Percentiles rank a stretch among this genome's conserved stretches.
These are phyloP conservation scores for Spathaspora sp. DNA, from an alignment of 805 yeast genomes.

Conservation along the genomic window DNA sequence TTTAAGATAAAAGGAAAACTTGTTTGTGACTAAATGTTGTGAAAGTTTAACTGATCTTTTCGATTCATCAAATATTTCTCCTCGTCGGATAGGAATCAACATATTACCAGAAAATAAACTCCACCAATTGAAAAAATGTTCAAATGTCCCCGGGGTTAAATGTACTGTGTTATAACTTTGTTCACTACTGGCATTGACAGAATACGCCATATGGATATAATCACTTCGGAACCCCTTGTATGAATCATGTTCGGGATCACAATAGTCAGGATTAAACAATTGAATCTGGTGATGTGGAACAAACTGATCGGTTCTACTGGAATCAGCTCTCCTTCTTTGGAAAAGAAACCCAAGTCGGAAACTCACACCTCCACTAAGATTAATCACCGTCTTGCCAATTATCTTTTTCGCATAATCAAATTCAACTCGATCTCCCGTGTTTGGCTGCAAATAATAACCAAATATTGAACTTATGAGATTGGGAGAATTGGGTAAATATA, in stretches of 20 bases:
- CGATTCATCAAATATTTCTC: conserved; percentile 60
- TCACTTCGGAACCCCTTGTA: conserved; percentile 39
- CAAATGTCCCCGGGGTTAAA: conserved; percentile 64
- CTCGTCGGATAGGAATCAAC: conserved; percentile 75
- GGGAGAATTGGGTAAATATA: conserved; percentile 45
- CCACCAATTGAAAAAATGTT: conserved; percentile 85
- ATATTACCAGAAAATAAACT: conserved; percentile 71
- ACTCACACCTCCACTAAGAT: conserved; percentile 56
- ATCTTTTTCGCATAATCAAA: conserved; percentile 10
- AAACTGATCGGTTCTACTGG: conserved; percentile 37
- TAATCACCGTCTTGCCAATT: conserved; percentile 53
- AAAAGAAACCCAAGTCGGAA: conserved; percentile 57
- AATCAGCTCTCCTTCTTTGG: conserved; percentile 35
- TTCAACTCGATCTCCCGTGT: conserved; percentile 1
- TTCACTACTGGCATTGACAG: conserved; percentile 32
- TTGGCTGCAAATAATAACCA: conserved; percentile 42
- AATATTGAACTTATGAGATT: conserved; percentile 42
- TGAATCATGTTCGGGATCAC: conserved; percentile 34
- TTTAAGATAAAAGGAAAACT: conserved; percentile 68
- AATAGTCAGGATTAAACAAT: conserved; percentile 54
- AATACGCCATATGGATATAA: conserved; percentile 38
- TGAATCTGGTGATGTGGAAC: conserved; percentile 60
- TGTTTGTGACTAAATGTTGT: conserved; percentile 68
- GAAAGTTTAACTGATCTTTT: conserved; percentile 66
- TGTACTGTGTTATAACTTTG: conserved; percentile 67